phyloP scores from a whole-genome alignment of 495 filamentous ascomycete species.

The Podospora comata region DNA sequence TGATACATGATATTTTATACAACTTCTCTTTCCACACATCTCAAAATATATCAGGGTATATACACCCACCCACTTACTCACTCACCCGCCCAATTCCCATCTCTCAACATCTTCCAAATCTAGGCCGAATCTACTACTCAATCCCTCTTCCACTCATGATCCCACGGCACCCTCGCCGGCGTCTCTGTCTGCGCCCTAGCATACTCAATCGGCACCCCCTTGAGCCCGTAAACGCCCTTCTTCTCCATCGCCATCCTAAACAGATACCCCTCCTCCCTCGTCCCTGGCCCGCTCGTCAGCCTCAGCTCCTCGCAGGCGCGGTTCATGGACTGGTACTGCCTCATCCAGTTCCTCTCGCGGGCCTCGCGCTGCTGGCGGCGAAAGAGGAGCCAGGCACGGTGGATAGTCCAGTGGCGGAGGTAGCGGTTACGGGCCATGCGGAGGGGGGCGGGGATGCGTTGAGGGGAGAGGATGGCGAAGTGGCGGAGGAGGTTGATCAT shows the following conservation, averaged over 20 bases:
- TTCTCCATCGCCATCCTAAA: constrained; percentile 84
- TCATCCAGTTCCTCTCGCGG: constrained; percentile 61
- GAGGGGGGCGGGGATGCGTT: constrained; percentile 63
- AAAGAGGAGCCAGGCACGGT: constrained; percentile 84
- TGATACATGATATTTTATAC: too few relatives aligned
- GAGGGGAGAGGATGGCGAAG: constrained; percentile 30
- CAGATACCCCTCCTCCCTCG: constrained; percentile 67
- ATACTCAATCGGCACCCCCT: constrained; percentile 81
- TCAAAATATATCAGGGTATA: too few relatives aligned
- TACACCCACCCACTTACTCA: too few relatives aligned
- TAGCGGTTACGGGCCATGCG: constrained; percentile 81
- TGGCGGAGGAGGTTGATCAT: constrained; percentile 34
- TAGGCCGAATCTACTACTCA: constrained; percentile 13
- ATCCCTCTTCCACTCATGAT: constrained; percentile 61
- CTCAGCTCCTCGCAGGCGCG: constrained; percentile 79
- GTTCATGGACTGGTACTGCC: constrained; percentile 73
- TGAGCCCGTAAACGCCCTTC: constrained; percentile 64
- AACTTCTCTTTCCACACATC: too few relatives aligned
- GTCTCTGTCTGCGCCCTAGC: constrained; percentile 76
- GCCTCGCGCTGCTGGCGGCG: constrained; percentile 58
- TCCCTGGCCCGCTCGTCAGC: constrained; percentile 56
- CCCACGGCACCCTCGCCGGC: constrained; percentile 70
- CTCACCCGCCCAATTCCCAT: too few relatives aligned
- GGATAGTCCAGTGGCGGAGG: constrained; percentile 98
- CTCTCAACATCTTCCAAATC: not conserved